A percentile compares a stretch with the other conserved stretches of the same genome.
phyloP scores from a whole-genome alignment of 345 rosid genomes.

The Psidium guajava region DNA sequence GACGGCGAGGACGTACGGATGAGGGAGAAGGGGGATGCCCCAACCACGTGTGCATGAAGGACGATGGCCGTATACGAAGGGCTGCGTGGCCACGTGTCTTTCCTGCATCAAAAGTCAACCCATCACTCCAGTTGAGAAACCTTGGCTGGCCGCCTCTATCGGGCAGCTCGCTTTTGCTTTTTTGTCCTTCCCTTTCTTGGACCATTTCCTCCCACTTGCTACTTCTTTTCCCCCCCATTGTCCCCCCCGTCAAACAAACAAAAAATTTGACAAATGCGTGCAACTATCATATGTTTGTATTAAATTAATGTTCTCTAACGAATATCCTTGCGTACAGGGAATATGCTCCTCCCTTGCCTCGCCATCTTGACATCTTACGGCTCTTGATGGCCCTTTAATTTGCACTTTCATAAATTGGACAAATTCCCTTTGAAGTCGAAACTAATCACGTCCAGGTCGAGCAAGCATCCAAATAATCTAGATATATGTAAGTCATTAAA shows the following conservation, averaged over 20 bases:
- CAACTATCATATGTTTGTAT: background rate
- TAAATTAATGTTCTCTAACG: background rate
- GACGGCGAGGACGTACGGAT: slow-evolving; percentile 5
- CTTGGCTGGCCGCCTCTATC: background rate
- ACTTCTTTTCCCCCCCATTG: background rate
- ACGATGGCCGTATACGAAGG: slow-evolving; percentile 8
- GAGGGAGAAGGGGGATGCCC: background rate
- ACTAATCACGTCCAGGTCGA: background rate
- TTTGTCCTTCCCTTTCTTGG: background rate
- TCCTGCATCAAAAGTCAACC: background rate
- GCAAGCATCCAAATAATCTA: background rate
- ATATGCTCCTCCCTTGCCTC: background rate
- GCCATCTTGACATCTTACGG: background rate
- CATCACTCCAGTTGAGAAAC: background rate
- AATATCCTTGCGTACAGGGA: accelerated
- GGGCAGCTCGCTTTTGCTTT: background rate
- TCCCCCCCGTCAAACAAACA: background rate
- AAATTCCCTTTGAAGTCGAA: background rate
- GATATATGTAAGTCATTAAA: background rate
- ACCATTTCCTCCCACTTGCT: background rate
- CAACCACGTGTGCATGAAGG: background rate
- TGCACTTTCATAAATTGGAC: background rate
- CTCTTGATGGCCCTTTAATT: background rate
- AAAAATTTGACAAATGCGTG: background rate
- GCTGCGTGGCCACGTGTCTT: slow-evolving; percentile 7